Percentiles rank a stretch among this genome's conserved stretches.
Conservation (phyloP, 306 rosid genomes). For the Quillaja saponaria region DNA sequence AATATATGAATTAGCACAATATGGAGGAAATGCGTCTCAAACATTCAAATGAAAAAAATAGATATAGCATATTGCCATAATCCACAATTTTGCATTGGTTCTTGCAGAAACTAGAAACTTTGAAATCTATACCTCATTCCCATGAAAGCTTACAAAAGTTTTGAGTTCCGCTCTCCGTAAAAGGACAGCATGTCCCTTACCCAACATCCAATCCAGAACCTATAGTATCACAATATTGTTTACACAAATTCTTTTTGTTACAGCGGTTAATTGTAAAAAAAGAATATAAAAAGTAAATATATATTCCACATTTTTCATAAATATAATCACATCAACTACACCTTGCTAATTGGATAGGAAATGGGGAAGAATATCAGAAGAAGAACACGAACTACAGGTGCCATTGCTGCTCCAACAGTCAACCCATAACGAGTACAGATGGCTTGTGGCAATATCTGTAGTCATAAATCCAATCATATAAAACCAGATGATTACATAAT, state of each 20-base stretch:
- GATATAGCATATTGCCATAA: too few relatives aligned
- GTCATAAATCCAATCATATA: slow-evolving; percentile 12
- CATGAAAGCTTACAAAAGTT: slow-evolving; percentile 93
- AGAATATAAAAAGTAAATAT: too few relatives aligned
- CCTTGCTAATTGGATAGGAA: slow-evolving; percentile 95
- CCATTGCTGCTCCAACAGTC: slow-evolving; percentile 81
- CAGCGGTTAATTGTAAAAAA: too few relatives aligned
- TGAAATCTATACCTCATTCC: slow-evolving; percentile 74
- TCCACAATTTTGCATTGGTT: slow-evolving; percentile 10
- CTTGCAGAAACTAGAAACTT: slow-evolving; percentile 12
- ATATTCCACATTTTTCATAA: too few relatives aligned
- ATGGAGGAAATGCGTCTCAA: slow-evolving; percentile 11
- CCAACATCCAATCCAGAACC: slow-evolving; percentile 97
- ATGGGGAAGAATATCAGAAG: slow-evolving; percentile 74
- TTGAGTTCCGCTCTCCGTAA: slow-evolving; percentile 96
- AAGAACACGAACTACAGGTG: slow-evolving; percentile 90
- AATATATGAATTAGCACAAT: too few relatives aligned
- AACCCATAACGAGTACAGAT: slow-evolving; percentile 90
- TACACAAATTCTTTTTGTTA: background rate
- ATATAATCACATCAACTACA: slow-evolving; percentile 32
- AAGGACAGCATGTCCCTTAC: slow-evolving; percentile 92
- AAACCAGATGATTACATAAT: slow-evolving; percentile 4
- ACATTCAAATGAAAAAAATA: slow-evolving; percentile 22
- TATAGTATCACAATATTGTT: slow-evolving; percentile 35
- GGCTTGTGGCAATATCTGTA: slow-evolving; percentile 93